Evolutionary conservation across 2,329 filamentous ascomycete species (phyloP).

Genomic region (Colletotrichum truncatum): DNA sequence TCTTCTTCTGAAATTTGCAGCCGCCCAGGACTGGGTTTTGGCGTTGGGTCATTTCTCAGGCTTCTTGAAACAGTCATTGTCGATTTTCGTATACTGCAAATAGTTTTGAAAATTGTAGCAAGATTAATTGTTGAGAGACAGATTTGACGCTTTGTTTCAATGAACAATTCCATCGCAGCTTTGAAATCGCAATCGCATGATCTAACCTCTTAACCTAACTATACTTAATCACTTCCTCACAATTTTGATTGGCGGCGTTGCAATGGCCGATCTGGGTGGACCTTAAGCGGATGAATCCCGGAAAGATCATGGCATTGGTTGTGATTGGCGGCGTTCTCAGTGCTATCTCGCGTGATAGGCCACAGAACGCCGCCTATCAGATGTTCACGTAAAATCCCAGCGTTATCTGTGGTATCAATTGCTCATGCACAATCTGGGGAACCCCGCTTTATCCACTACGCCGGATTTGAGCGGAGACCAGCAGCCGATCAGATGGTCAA

Average conservation of each 20-base stretch:
- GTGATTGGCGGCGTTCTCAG: slow-evolving; percentile 19
- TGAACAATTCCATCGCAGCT: neutral
- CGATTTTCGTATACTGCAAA: too few relatives aligned
- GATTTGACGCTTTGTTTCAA: neutral
- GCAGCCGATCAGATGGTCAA: too few relatives aligned
- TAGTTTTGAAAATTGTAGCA: neutral
- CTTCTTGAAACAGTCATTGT: neutral
- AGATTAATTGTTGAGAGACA: neutral
- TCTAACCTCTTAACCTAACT: neutral
- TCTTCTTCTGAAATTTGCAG: slow-evolving; percentile 15
- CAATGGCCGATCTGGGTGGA: slow-evolving; percentile 11
- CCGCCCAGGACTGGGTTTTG: neutral
- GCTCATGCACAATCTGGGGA: neutral
- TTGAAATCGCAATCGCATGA: neutral
- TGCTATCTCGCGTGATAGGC: slow-evolving; percentile 6
- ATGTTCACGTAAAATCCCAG: slow-evolving; percentile 12
- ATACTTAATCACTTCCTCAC: too few relatives aligned
- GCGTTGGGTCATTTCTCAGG: neutral
- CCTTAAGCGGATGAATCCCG: neutral
- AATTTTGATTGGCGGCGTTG: slow-evolving; percentile 21
- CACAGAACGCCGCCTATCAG: slow-evolving; percentile 33
- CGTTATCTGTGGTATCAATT: slow-evolving; percentile 31
- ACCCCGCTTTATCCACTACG: neutral
- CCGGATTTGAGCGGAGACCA: too few relatives aligned
- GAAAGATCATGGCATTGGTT: slow-evolving; percentile 1